phyloP scores from a whole-genome alignment of 1,284 basidiomycete genomes.

The Ganoderma lucidum region DNA sequence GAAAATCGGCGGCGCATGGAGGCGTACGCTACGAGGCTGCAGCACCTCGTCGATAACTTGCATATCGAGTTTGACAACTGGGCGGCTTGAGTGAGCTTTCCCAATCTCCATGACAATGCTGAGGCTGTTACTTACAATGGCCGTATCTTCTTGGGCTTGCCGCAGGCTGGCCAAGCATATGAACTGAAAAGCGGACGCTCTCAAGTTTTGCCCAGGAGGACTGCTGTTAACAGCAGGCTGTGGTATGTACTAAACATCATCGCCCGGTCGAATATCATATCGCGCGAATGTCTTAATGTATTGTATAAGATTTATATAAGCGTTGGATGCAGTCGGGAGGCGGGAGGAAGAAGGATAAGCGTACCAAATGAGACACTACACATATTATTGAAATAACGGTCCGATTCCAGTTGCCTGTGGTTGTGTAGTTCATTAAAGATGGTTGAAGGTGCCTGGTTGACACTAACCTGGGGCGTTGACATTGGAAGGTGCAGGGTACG shows the following conservation, averaged over 20 bases:
- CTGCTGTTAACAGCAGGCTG: background rate
- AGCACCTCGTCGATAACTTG: background rate
- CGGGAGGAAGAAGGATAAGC: background rate
- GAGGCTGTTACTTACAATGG: background rate
- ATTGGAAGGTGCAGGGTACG: too few species aligned
- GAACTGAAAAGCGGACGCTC: too few species aligned
- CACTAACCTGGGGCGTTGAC: too few species aligned
- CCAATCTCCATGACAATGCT: background rate
- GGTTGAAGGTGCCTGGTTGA: too few species aligned
- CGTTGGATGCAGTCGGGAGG: background rate
- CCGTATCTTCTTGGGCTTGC: background rate
- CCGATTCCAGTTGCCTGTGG: too few species aligned
- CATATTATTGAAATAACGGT: too few species aligned
- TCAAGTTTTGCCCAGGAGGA: background rate
- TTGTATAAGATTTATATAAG: background rate
- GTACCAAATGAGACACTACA: too few species aligned
- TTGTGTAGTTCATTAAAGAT: too few species aligned
- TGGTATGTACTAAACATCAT: background rate
- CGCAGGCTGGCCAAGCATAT: background rate
- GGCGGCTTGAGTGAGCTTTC: background rate
- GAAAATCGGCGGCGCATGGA: conserved; percentile 1
- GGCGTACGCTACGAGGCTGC: background rate
- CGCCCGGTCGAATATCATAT: background rate
- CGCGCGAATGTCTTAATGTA: background rate
- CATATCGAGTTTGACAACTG: background rate